phyloP scores from a whole-genome alignment of 192 early-diverging fungal genomes.

The Gigaspora rosea region DNA sequence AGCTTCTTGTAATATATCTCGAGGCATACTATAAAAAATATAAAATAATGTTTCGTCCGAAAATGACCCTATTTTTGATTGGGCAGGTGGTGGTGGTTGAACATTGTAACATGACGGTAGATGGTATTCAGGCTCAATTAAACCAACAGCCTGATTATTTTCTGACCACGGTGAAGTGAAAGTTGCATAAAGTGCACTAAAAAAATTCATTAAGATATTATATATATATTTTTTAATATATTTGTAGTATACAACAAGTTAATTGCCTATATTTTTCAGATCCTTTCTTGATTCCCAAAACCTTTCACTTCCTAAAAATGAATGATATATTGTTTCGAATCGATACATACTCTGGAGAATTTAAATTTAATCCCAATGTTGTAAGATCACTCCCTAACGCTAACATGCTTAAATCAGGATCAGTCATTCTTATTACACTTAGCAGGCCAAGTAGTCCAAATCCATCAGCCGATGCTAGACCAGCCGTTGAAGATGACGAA shows the following conservation, averaged over 20 bases:
- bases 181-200: no score
- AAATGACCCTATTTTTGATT: conserved; percentile 36
- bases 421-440: conserved; percentile 76
- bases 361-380: conserved; percentile 76
- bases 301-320: no score
- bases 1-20: conserved; percentile 87
- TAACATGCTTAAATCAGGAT: conserved; percentile 77
- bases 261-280: no score
- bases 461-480: conserved; percentile 23
- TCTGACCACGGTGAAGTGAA: conserved; percentile 73
- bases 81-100: conserved; percentile 67
- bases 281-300: no score
- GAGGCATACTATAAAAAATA: conserved; percentile 96
- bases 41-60: conserved; percentile 96
- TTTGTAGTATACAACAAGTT: no score
- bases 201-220: no score
- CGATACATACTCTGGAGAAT: conserved; percentile 64
- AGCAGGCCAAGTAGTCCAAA: conserved; percentile 86
- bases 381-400: conserved; percentile 91
- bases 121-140: conserved; percentile 82
- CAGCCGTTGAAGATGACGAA: conserved; percentile 17
- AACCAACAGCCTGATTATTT: conserved; percentile 57
- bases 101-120: conserved; percentile 86
- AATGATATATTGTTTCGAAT: background rate
- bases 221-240: no score